Percentiles rank a stretch among this genome's conserved stretches.
These are phyloP conservation scores for Exophiala oligosperma DNA, from an alignment of 2,329 filamentous ascomycete genomes.

Conservation along the genomic window DNA sequence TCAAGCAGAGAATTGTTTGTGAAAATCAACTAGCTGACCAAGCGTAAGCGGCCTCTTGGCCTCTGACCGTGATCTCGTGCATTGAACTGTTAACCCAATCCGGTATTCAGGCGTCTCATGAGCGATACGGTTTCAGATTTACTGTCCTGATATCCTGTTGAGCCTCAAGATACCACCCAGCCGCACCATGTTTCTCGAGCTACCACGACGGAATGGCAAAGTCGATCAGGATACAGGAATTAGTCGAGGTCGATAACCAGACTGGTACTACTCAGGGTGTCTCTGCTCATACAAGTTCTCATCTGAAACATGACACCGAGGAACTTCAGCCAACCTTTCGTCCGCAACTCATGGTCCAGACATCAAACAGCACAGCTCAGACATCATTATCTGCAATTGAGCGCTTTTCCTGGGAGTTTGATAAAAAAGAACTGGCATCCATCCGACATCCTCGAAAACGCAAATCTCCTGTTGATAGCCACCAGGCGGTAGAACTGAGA, in stretches of 20 bases:
- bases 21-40: slow-evolving; percentile 5
- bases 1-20: not conserved
- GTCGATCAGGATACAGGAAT: slow-evolving; percentile 17
- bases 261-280: not conserved
- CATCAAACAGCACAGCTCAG: slow-evolving; percentile 8
- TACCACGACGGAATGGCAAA: slow-evolving; percentile 13
- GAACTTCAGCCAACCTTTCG: slow-evolving; percentile 4
- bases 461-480: slow-evolving; percentile 14
- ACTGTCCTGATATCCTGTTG: slow-evolving; percentile 1
- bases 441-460: slow-evolving; percentile 12
- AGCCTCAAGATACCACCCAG: not conserved
- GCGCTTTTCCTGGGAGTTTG: slow-evolving; percentile 11
- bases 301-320: slow-evolving; percentile 1
- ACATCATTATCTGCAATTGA: slow-evolving; percentile 2
- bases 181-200: not conserved
- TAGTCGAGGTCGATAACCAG: slow-evolving; percentile 1
- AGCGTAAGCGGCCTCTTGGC: slow-evolving; percentile 14
- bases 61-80: not conserved
- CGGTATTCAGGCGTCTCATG: slow-evolving; percentile 6
- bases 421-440: slow-evolving; percentile 5
- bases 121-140: slow-evolving; percentile 8
- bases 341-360: slow-evolving; percentile 13
- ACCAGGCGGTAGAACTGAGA: slow-evolving; percentile 3
- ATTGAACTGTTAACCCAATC: slow-evolving; percentile 1
- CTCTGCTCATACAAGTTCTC: not conserved